These are phyloP conservation scores for Narthecium ossifragum DNA, from an alignment of 106 monocot genomes.

Conservation along the genomic window DNA sequence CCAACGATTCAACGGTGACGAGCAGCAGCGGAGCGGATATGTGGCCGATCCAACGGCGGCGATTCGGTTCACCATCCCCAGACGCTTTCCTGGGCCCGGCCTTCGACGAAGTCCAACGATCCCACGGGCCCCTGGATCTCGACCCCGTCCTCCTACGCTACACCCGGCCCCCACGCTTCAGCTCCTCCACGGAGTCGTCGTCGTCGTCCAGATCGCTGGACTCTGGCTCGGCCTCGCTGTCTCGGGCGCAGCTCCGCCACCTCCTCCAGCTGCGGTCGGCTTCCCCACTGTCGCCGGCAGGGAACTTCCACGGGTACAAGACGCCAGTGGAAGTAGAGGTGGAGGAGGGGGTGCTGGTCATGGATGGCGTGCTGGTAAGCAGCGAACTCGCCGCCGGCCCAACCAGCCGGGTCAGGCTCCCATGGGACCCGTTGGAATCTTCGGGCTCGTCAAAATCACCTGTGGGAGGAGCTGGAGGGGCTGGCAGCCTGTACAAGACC, in stretches of 20 bases:
- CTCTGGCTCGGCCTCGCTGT: not conserved
- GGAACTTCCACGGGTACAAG: constrained; percentile 6
- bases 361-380: constrained; percentile 27
- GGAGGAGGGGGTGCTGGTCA: constrained; percentile 34
- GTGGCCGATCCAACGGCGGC: constrained; percentile 1
- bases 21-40: not conserved
- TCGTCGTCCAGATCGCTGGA: too few relatives aligned
- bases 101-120: not conserved
- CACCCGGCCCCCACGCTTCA: not conserved
- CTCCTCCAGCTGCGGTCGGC: constrained; percentile 6
- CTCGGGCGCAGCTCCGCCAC: constrained; percentile 3
- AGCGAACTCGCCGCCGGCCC: constrained; percentile 1
- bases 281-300: not conserved
- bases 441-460: not conserved
- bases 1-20: not conserved
- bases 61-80: not conserved
- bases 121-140: not conserved
- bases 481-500: constrained; percentile 9
- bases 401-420: not conserved
- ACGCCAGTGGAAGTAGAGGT: constrained; percentile 19
- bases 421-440: not conserved
- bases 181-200: constrained; percentile 3
- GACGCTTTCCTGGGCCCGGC: constrained; percentile 11
- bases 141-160: constrained; percentile 10
- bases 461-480: not conserved